These are phyloP conservation scores for Amylocarpus encephaloides DNA, from an alignment of 2,329 filamentous ascomycete species.

Conservation along the genomic window DNA sequence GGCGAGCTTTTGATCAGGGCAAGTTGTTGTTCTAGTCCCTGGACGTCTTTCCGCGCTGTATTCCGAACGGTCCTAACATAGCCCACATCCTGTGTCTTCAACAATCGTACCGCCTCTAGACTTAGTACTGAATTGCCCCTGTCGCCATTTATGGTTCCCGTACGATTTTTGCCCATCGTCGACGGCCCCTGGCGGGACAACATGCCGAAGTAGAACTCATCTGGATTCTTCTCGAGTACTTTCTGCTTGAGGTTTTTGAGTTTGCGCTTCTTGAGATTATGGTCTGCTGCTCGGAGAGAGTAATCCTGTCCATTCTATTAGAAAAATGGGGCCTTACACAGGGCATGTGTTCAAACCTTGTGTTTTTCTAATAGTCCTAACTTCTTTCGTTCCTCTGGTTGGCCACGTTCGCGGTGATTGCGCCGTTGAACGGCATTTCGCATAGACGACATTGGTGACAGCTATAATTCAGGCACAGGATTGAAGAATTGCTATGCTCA, in stretches of 20 bases:
- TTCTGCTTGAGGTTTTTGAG: constrained; percentile 55
- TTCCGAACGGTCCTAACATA: constrained; percentile 59
- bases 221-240: constrained; percentile 60
- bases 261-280: constrained; percentile 57
- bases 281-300: constrained; percentile 57
- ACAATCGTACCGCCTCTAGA: constrained; percentile 51
- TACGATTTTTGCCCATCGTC: constrained; percentile 45
- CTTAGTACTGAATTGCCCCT: constrained; percentile 50
- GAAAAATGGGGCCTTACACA: constrained; percentile 2
- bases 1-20: constrained; percentile 31
- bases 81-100: constrained; percentile 64
- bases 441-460: constrained; percentile 50
- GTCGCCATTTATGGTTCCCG: constrained; percentile 51
- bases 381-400: constrained; percentile 74
- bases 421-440: constrained; percentile 67
- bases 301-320: constrained; percentile 45
- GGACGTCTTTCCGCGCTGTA: constrained; percentile 51
- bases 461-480: background rate
- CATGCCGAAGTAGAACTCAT: constrained; percentile 71
- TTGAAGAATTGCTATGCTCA: background rate
- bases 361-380: constrained; percentile 94
- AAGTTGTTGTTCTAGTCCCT: constrained; percentile 46
- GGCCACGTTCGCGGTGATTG: constrained; percentile 83
- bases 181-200: constrained; percentile 53
- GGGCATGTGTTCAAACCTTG: constrained; percentile 50